A percentile compares a stretch with the other conserved stretches of the same genome.
These are phyloP conservation scores for Xylaria sp. DNA, from an alignment of 2,329 filamentous ascomycete species.

Conservation along the genomic window DNA sequence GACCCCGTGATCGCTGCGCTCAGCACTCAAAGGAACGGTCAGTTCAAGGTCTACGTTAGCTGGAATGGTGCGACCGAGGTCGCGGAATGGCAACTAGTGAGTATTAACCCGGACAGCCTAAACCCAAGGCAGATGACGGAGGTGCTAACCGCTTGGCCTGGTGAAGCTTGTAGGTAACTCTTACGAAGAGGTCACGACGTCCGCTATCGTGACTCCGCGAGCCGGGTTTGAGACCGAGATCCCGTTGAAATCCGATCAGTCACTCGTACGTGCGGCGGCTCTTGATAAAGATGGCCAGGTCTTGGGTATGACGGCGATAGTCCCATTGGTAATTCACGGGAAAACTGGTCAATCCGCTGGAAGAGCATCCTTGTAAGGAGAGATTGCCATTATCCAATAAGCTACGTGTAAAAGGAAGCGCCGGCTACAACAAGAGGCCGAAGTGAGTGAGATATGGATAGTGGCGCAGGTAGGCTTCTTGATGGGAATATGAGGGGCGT, in stretches of 20 bases:
- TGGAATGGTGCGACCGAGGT: conserved; percentile 33
- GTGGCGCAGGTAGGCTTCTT: background rate
- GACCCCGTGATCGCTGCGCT: conserved; percentile 23
- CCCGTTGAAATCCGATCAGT: background rate
- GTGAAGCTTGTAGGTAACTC: conserved; percentile 6
- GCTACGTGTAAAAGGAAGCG: too few species aligned
- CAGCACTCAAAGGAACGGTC: background rate
- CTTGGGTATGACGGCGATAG: conserved; percentile 16
- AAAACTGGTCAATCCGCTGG: background rate
- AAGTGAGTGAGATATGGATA: background rate
- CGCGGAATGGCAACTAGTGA: conserved; percentile 25
- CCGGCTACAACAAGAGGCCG: background rate
- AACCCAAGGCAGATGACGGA: background rate
- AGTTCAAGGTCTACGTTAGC: conserved; percentile 20
- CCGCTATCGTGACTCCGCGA: background rate
- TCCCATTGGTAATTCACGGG: background rate
- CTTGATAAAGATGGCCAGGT: conserved; percentile 10
- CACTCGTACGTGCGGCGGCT: conserved; percentile 18
- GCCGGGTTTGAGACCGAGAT: conserved; percentile 26
- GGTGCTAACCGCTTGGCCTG: background rate
- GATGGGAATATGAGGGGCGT: background rate
- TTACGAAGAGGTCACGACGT: background rate
- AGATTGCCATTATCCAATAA: background rate
- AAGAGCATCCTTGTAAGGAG: background rate
- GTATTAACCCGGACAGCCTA: background rate